Evolutionary conservation across 208 protist genomes (phyloP).

Genomic region (Crithidia brevicula): DNA sequence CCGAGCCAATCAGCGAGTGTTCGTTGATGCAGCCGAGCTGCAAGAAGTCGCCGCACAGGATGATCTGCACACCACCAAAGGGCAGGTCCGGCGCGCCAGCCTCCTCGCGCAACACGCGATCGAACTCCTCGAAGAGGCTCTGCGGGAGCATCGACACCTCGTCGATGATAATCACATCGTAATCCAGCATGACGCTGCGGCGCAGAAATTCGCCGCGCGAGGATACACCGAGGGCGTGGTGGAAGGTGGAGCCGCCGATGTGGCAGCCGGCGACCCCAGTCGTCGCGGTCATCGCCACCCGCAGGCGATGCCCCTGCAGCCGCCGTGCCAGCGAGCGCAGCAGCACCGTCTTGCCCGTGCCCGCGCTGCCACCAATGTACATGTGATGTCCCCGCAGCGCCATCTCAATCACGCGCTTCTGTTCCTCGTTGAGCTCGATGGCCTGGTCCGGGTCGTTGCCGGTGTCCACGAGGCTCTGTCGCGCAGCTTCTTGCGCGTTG

Average conservation of each 20-base stretch:
- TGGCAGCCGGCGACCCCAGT: slow-evolving; percentile 91
- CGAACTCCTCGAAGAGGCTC: slow-evolving; percentile 90
- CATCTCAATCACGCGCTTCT: slow-evolving; percentile 84
- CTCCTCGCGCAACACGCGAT: slow-evolving; percentile 78
- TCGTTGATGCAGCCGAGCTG: slow-evolving; percentile 92
- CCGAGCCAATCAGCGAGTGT: slow-evolving; percentile 68
- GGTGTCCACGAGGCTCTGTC: slow-evolving; percentile 31
- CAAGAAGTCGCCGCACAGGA: slow-evolving; percentile 94
- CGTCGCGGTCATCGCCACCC: slow-evolving; percentile 90
- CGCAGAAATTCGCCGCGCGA: slow-evolving; percentile 81
- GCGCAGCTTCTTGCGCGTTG: slow-evolving; percentile 13
- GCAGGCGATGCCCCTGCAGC: slow-evolving; percentile 75
- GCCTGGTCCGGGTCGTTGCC: slow-evolving; percentile 30
- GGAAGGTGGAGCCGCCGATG: slow-evolving; percentile 91
- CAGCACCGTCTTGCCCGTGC: slow-evolving; percentile 90
- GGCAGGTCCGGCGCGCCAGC: slow-evolving; percentile 84
- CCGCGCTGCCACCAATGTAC: slow-evolving; percentile 90
- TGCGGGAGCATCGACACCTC: slow-evolving; percentile 92
- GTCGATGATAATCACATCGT: slow-evolving; percentile 93
- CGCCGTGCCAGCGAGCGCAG: slow-evolving; percentile 72
- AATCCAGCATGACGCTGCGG: slow-evolving; percentile 70
- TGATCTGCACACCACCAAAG: slow-evolving; percentile 94
- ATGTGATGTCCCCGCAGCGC: slow-evolving; percentile 83
- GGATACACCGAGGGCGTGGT: slow-evolving; percentile 87
- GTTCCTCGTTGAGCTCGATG: slow-evolving; percentile 85